Conservation (phyloP, 2,329 filamentous ascomycete species). For the Fusarium piperis region DNA sequence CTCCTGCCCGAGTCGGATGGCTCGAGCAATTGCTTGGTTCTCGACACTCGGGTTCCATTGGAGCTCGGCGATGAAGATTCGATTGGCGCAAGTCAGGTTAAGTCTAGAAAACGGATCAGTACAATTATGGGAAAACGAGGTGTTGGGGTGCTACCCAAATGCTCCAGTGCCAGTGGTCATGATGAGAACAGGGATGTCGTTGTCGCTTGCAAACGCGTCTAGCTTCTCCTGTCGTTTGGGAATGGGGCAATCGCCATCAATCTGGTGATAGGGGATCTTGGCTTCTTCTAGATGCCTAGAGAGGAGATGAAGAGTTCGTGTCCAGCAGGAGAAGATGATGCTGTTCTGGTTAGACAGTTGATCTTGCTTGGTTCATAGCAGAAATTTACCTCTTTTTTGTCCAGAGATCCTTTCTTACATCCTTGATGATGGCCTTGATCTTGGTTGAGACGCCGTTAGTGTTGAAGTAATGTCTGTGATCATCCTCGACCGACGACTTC, state of each 20-base stretch:
- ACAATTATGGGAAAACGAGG: neutral
- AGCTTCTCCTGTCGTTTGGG: conserved; percentile 50
- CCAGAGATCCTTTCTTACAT: neutral
- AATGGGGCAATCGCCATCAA: conserved; percentile 56
- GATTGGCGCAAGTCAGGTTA: conserved; percentile 59
- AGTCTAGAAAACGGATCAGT: conserved; percentile 44
- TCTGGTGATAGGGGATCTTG: conserved; percentile 47
- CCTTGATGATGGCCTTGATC: neutral
- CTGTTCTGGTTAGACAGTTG: conserved; percentile 34
- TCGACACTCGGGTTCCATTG: conserved; percentile 66
- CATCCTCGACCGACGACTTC: neutral
- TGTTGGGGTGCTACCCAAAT: conserved; percentile 51
- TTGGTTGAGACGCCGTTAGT: neutral
- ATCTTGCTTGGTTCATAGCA: neutral
- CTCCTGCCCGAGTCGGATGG: conserved; percentile 57
- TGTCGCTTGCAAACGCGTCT: conserved; percentile 46
- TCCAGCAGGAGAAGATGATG: conserved; percentile 60
- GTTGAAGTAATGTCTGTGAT: neutral
- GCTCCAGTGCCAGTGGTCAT: conserved; percentile 65
- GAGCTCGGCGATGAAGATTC: conserved; percentile 61
- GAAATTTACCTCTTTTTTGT: neutral
- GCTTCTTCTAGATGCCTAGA: conserved; percentile 41
- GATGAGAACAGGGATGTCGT: conserved; percentile 52
- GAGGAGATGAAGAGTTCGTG: conserved; percentile 52
- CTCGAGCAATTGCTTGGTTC: conserved; percentile 61